Evolutionary conservation across 1,284 basidiomycete genomes (phyloP).

Genomic region (Cutaneotrichosporon daszewskae): DNA sequence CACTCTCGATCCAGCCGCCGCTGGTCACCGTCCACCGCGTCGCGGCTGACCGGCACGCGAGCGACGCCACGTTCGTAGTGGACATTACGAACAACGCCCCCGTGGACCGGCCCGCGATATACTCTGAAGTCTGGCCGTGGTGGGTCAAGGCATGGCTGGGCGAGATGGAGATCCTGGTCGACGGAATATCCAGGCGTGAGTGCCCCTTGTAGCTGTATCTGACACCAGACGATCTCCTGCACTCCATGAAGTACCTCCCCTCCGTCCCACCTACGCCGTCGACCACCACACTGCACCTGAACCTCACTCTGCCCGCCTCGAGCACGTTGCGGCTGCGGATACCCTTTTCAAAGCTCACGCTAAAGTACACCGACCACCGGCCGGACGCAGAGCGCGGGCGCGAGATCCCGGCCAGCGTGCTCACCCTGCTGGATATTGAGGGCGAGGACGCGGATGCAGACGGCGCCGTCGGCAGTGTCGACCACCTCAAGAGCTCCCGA

Average conservation of each 20-base stretch:
- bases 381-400: constrained; percentile 93
- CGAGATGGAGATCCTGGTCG: constrained; percentile 57
- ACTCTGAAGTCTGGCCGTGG: constrained; percentile 91
- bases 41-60: constrained; percentile 70
- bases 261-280: constrained; percentile 59
- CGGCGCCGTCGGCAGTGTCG: neutral
- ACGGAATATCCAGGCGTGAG: constrained; percentile 17
- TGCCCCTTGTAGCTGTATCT: neutral
- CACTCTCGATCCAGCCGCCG: constrained; percentile 37
- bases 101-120: constrained; percentile 56
- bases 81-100: constrained; percentile 62
- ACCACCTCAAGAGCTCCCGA: constrained; percentile 22
- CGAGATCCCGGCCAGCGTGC: constrained; percentile 78
- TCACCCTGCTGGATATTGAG: constrained; percentile 44
- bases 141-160: constrained; percentile 83
- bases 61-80: constrained; percentile 64
- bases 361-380: constrained; percentile 91
- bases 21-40: constrained; percentile 64
- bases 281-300: constrained; percentile 68
- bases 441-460: constrained; percentile 17
- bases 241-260: constrained; percentile 61
- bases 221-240: constrained; percentile 55
- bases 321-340: constrained; percentile 62
- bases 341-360: constrained; percentile 75
- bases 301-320: constrained; percentile 64